Conservation (phyloP, 345 rosid species). For the Corymbia maculata region DNA sequence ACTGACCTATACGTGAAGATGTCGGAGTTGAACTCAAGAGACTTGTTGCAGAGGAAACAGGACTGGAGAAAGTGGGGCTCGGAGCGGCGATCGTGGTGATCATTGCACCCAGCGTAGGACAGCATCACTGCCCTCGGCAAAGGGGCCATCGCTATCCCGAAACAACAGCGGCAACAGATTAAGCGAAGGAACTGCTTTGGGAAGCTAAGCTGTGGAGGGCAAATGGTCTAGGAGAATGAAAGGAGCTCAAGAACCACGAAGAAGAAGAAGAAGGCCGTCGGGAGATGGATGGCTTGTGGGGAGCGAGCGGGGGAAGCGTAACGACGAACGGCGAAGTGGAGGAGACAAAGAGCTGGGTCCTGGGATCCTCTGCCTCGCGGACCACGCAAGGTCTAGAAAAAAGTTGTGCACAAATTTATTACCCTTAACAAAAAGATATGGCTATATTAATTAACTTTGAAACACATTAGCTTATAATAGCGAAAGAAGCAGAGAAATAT, state of each 20-base stretch:
- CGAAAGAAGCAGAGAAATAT: too few relatives aligned
- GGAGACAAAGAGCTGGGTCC: not conserved
- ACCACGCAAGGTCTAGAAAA: not conserved
- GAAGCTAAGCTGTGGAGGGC: not conserved
- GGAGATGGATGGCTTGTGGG: not conserved
- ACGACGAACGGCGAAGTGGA: not conserved
- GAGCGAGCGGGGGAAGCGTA: not conserved
- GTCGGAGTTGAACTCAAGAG: constrained; percentile 47
- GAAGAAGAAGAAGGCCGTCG: not conserved
- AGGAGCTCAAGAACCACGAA: not conserved
- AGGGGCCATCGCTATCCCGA: not conserved
- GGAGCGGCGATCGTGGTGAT: constrained; percentile 3
- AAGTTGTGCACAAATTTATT: not conserved
- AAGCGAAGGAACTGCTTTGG: not conserved
- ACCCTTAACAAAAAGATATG: too few relatives aligned
- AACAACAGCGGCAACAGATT: not conserved
- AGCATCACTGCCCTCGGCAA: constrained; percentile 2
- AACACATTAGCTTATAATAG: too few relatives aligned
- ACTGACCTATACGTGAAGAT: constrained; percentile 87
- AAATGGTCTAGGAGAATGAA: not conserved
- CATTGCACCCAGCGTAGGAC: constrained; percentile 16
- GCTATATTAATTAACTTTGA: too few relatives aligned
- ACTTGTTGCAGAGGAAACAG: constrained; percentile 60
- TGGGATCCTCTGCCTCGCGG: constrained; percentile 11
- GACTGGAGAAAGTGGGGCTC: constrained; percentile 64